Evolutionary conservation across 495 filamentous ascomycete species (phyloP), one percentile per base, ranked within the genome.

Genomic region (Daldinia grandis): DNA sequence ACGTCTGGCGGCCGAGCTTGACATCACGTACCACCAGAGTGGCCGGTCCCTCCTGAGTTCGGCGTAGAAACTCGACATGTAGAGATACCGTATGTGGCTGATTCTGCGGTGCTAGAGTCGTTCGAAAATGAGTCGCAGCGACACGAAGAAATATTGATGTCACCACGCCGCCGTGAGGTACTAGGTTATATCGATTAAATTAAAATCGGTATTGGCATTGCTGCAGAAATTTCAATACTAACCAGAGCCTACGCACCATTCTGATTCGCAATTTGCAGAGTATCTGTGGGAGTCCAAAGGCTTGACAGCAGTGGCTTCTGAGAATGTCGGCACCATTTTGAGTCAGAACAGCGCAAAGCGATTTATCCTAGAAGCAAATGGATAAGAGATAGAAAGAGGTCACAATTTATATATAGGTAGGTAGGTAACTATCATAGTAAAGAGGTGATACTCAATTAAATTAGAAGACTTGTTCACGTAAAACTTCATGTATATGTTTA

Each of bases 121-220:
- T 89, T 44, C 73, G 75, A 80, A 92, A 93, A 76, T 94, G 91
- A 17, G 80, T 83, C 0, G 79, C 75, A 10, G 87, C 86, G 33
- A 89, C 84, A 17, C 81, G 80, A 68, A 92, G 84, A 62, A 94
- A 78, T 59, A 87, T 71, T 1, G 89, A 80, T 30, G 90, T 89
- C 15, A 92, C 88, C 66, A 89, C 92, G 58, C 92, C 92, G 59
- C 92, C 92, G 69, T 95, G 91, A 7, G 92, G 91, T 3, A 95
- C 92, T 92, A 69, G 60, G 64, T 47, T 12, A 12, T 9, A 12
- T 21, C 7, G 9, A 10, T 47, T 47, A 47, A 5, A 38, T 12
- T 38, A 4, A 3, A 12, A 47, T 47, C 42, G 3, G 6, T 19
- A 44, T 44, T 21, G 2, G 47, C 19, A 40, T 24, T 49, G 37